These are phyloP conservation scores for Kazachstania bromeliacearum DNA, from an alignment of 805 yeast species.

Conservation along the genomic window DNA sequence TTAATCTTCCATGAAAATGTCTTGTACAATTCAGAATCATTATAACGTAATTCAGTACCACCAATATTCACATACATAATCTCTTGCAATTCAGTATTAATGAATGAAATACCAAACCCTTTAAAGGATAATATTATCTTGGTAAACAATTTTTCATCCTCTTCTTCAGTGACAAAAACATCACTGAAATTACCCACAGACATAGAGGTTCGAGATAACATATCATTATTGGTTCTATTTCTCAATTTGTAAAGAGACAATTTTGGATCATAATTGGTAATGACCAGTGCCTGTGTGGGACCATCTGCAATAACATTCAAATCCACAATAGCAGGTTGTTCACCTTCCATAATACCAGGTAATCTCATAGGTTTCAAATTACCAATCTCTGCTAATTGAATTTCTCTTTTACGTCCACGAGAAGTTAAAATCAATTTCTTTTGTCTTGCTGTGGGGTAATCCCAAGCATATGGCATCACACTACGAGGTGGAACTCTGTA, in stretches of 20 bases:
- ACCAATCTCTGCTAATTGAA: constrained; percentile 91
- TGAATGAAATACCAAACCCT: constrained; percentile 82
- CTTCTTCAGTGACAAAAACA: constrained; percentile 44
- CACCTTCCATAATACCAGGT: constrained; percentile 36
- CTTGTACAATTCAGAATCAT: constrained; percentile 77
- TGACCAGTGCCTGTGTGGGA: constrained; percentile 79
- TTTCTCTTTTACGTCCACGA: constrained; percentile 62
- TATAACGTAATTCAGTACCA: constrained; percentile 73
- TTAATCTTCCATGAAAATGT: constrained; percentile 71
- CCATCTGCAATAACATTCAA: constrained; percentile 94
- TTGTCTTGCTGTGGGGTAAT: constrained; percentile 80
- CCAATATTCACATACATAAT: constrained; percentile 72
- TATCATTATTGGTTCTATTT: constrained; percentile 20
- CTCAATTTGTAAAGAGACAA: constrained; percentile 59
- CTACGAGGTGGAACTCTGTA: constrained; percentile 80
- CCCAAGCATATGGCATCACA: constrained; percentile 98
- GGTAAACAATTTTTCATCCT: constrained; percentile 26
- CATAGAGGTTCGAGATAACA: constrained; percentile 1
- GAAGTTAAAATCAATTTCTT: constrained; percentile 71
- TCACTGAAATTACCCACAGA: constrained; percentile 32
- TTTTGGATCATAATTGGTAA: constrained; percentile 72
- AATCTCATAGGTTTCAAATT: constrained; percentile 77
- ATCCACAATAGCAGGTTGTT: constrained; percentile 52
- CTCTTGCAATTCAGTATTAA: constrained; percentile 64
- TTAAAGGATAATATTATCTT: constrained; percentile 54